Evolutionary conservation across 148 eudicot species (phyloP), one percentile per base, ranked within the genome.

Genomic region (Heliamphora exappendiculata): DNA sequence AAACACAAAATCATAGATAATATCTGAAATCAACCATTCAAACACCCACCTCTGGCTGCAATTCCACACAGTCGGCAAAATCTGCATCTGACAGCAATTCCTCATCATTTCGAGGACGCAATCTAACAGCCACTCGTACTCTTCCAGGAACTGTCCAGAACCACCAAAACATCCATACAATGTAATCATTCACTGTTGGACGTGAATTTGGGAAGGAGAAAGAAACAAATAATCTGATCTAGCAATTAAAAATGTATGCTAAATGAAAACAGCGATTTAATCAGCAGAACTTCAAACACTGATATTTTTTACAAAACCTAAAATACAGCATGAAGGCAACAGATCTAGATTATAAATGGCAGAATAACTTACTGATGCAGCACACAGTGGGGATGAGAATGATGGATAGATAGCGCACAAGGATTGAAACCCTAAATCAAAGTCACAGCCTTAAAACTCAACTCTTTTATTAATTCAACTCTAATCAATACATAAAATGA

Each of bases 41-140:
- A 31, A 24, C 76, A 36, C 58, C 34, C 31, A 94, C 98, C 98
- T 94, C 98, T 54, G 96, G 89, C 77, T 89, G 97, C 84, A 95
- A 78, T 84, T 92, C 96, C 64, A 95, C 93, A 81, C 97, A 95
- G 67, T 95, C 98, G 63, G 97, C 98, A 87, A 87, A 95, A 86
- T 95, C 98, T 77, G 98, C 97, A 91, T 92, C 97, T 59, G 97
- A 87, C 63, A 75, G 93, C 85, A 81, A 75, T 88, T 95, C 97
- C 87, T 92, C 96, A 41, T 90, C 83, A 91, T 94, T 94, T 80
- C 84, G 88, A 67, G 98, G 98, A 75, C 98, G 89, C 82, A 94
- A 81, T 88, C 97, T 90, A 75, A 94, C 93, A 82, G 98, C 96
- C 73, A 94, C 98, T 50, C 93, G 85, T 55, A 92, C 98, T 87